Percentiles rank a stretch among this genome's conserved stretches.
Evolutionary conservation across 176 grass and related monocot genomes (phyloP).

Genomic region (Areca catechu): DNA sequence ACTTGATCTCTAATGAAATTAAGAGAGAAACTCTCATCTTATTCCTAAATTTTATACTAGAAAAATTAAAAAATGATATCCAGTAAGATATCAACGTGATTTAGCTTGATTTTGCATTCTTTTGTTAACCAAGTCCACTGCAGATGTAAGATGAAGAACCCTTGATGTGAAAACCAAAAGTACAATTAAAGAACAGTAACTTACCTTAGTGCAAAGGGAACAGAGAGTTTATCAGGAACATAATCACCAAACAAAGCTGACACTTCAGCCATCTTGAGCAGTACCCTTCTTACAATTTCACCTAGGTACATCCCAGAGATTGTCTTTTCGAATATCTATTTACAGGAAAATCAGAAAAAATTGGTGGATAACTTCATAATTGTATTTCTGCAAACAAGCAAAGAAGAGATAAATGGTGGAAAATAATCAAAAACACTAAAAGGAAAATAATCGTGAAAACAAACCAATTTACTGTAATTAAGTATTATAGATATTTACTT

Average conservation of each 20-base stretch:
- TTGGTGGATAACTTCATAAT: too few species aligned
- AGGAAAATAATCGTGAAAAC: background rate
- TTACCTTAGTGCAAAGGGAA: conserved; percentile 54
- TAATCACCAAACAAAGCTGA: conserved; percentile 43
- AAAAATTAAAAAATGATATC: too few species aligned
- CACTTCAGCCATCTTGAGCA: conserved; percentile 54
- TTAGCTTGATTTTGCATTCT: too few species aligned
- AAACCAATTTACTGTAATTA: background rate
- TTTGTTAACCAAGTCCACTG: too few species aligned
- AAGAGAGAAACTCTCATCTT: too few species aligned
- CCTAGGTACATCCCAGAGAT: conserved; percentile 82
- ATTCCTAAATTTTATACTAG: too few species aligned
- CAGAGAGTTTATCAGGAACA: conserved; percentile 32
- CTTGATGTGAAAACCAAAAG: too few species aligned
- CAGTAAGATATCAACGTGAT: too few species aligned
- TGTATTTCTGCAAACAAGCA: background rate
- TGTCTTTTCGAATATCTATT: conserved; percentile 76
- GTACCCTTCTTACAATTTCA: conserved; percentile 66
- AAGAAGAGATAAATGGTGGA: background rate
- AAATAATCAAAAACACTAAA: background rate
- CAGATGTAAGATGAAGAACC: too few species aligned
- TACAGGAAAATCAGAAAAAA: too few species aligned
- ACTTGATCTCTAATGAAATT: too few species aligned
- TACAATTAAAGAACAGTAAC: background rate
- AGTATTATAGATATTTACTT: conserved; percentile 19